Conservation (phyloP, 202 grass and related monocot genomes). For the Carex arenaria region DNA sequence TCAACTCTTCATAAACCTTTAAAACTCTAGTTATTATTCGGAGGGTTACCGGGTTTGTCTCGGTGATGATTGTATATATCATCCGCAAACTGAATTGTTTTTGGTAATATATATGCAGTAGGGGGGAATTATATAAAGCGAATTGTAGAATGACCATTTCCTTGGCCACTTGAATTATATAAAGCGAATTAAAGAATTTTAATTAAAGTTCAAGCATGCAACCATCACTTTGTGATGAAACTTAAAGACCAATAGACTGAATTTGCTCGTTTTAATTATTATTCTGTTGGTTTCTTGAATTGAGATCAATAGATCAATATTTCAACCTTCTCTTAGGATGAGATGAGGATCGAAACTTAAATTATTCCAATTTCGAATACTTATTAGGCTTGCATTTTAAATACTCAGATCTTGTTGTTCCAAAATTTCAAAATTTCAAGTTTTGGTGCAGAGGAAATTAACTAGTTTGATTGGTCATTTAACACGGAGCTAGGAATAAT, state of each 20-base stretch:
- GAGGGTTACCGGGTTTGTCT: too few relatives aligned
- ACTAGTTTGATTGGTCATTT: not conserved
- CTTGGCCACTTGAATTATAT: not conserved
- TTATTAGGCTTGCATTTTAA: not conserved
- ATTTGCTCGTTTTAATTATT: not conserved
- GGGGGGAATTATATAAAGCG: too few relatives aligned
- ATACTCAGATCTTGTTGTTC: not conserved
- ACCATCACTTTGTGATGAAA: not conserved
- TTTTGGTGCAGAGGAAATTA: not conserved
- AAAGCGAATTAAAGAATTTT: not conserved
- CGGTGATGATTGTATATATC: too few relatives aligned
- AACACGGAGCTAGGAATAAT: conserved; percentile 1
- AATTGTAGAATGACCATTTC: too few relatives aligned
- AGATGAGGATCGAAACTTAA: too few relatives aligned
- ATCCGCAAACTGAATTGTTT: too few relatives aligned
- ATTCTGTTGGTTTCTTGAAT: not conserved
- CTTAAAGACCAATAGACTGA: not conserved
- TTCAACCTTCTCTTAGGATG: too few relatives aligned
- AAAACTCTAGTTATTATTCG: too few relatives aligned
- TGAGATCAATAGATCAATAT: too few relatives aligned
- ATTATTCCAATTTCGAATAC: too few relatives aligned
- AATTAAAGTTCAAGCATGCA: not conserved
- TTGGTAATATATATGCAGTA: too few relatives aligned
- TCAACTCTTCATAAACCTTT: too few relatives aligned
- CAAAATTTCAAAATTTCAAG: not conserved